These are phyloP conservation scores for Lathyrus aphaca DNA, from an alignment of 306 rosid genomes.

Conservation along the genomic window DNA sequence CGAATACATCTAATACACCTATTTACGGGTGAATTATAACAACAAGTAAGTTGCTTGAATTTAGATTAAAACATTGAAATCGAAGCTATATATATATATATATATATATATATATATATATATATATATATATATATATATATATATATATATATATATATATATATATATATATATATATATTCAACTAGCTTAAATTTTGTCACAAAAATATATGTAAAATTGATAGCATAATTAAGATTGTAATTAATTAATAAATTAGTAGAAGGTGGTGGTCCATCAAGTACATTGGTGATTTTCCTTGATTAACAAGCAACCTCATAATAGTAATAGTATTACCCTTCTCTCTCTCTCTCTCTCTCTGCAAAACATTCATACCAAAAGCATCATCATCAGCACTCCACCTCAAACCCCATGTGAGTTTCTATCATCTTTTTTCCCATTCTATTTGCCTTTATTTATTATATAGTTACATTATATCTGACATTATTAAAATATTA, in stretches of 20 bases:
- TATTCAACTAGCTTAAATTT: no score
- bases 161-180: no score
- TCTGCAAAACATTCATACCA: conserved; percentile 70
- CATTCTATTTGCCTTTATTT: neutral
- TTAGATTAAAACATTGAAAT: no score
- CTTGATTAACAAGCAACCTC: conserved; percentile 86
- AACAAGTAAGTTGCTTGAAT: no score
- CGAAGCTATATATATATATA: no score
- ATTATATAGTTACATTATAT: no score
- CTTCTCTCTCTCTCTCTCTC: conserved; percentile 34
- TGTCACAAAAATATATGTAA: neutral
- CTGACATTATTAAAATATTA: no score
- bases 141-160: no score
- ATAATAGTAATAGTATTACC: conserved; percentile 28
- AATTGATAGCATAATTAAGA: conserved; percentile 26
- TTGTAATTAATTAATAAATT: conserved; percentile 30
- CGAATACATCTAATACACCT: no score
- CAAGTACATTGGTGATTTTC: conserved; percentile 74
- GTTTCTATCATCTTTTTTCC: conserved; percentile 54
- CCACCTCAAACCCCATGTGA: conserved; percentile 85
- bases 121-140: no score
- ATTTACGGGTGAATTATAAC: no score
- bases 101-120: no score
- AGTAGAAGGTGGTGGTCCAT: conserved; percentile 86
- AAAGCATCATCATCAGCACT: conserved; percentile 86